A percentile compares a stretch with the other conserved stretches of the same genome.
Evolutionary conservation across 2,329 filamentous ascomycete genomes (phyloP).

Genomic region (Colletotrichum plurivorum): DNA sequence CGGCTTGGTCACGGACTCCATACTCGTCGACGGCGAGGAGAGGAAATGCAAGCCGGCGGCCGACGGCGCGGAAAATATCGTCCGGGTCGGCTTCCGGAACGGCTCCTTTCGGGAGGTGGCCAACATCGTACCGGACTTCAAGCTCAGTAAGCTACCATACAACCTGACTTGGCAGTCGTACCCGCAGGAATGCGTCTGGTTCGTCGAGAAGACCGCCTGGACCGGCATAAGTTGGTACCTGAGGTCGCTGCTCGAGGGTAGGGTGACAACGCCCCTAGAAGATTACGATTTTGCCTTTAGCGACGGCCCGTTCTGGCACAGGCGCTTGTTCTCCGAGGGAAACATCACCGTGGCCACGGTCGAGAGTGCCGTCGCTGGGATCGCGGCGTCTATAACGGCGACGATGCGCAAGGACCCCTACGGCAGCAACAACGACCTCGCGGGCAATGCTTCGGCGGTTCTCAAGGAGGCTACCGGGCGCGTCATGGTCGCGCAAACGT

Average conservation of each 20-base stretch:
- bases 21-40: background rate
- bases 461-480: background rate
- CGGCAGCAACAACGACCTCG: background rate
- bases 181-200: background rate
- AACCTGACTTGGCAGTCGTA: background rate
- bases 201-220: background rate
- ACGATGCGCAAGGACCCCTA: background rate
- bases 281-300: too few relatives aligned
- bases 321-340: background rate
- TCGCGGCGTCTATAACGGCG: conserved; percentile 6
- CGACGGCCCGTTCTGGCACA: background rate
- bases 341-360: background rate
- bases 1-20: background rate
- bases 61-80: background rate
- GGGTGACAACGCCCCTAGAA: background rate
- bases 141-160: background rate
- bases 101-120: background rate
- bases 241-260: background rate
- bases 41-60: background rate
- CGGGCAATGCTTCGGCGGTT: background rate
- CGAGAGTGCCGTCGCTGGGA: background rate
- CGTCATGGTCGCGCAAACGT: conserved; percentile 1
- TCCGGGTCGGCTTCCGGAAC: background rate
- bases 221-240: background rate
- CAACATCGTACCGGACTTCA: background rate